Conservation (phyloP, 176 grass and related monocot genomes). For the Saccharum officinarum region DNA sequence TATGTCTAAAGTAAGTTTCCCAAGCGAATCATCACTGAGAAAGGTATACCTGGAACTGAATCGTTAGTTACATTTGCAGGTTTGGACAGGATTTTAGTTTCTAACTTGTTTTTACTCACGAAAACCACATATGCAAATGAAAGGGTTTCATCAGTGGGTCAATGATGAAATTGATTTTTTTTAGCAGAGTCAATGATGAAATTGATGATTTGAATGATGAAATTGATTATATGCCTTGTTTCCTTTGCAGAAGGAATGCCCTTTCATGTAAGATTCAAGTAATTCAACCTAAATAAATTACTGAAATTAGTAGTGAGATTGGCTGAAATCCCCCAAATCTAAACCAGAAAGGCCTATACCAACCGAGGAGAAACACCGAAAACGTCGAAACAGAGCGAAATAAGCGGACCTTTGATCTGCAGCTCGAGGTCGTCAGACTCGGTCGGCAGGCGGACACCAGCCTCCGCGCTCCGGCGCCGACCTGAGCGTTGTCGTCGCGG, state of each 20-base stretch:
- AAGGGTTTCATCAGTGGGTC: neutral
- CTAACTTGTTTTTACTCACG: neutral
- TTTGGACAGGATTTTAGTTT: neutral
- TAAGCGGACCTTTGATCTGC: slow-evolving; percentile 45
- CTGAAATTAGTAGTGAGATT: neutral
- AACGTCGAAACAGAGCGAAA: neutral
- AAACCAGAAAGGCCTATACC: neutral
- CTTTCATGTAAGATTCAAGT: neutral
- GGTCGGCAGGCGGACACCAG: slow-evolving; percentile 47
- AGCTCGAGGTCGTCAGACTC: slow-evolving; percentile 36
- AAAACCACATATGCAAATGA: neutral
- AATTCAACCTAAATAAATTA: neutral
- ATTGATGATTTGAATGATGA: neutral
- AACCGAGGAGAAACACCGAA: neutral
- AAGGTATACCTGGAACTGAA: too few relatives aligned
- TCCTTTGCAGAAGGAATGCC: neutral
- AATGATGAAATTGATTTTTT: neutral
- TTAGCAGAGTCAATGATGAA: too few relatives aligned
- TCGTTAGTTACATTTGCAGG: neutral
- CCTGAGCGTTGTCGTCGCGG: slow-evolving; percentile 37
- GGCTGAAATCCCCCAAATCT: neutral
- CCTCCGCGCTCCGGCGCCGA: slow-evolving; percentile 32
- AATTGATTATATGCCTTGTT: neutral
- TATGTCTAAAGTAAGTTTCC: neutral
- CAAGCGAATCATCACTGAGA: neutral